Evolutionary conservation across 192 early-diverging fungal genomes (phyloP).

Genomic region (Podila verticillata): DNA sequence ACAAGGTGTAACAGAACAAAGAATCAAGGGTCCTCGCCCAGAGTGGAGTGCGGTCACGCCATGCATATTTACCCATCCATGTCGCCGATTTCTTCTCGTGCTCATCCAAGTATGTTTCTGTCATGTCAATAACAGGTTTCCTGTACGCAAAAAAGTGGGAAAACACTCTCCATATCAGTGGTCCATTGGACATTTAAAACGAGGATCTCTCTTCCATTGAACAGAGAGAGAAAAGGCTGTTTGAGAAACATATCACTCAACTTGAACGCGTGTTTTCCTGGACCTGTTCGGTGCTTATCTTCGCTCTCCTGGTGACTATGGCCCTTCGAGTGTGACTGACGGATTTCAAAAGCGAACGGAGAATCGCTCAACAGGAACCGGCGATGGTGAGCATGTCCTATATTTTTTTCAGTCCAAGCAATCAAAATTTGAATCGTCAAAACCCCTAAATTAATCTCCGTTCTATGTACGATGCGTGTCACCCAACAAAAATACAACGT

Average conservation of each 20-base stretch:
- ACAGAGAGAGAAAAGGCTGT: too few relatives aligned
- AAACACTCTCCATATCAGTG: background rate
- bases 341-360: constrained; percentile 33
- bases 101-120: background rate
- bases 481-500: too few relatives aligned
- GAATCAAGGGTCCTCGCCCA: background rate
- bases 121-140: constrained; percentile 27
- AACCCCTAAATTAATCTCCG: background rate
- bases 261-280: constrained; percentile 38
- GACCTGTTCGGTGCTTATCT: background rate
- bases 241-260: background rate
- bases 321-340: background rate
- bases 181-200: background rate
- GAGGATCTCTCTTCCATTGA: background rate
- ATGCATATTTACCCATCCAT: constrained; percentile 28
- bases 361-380: constrained; percentile 21
- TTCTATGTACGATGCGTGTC: too few relatives aligned
- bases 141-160: background rate
- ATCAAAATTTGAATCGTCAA: background rate
- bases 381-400: constrained; percentile 1
- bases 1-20: too few relatives aligned
- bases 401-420: background rate
- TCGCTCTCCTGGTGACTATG: background rate
- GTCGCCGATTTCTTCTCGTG: constrained; percentile 33
- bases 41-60: too few relatives aligned